phyloP scores from a whole-genome alignment of 1,284 basidiomycete genomes.

The Pascua guehoae region DNA sequence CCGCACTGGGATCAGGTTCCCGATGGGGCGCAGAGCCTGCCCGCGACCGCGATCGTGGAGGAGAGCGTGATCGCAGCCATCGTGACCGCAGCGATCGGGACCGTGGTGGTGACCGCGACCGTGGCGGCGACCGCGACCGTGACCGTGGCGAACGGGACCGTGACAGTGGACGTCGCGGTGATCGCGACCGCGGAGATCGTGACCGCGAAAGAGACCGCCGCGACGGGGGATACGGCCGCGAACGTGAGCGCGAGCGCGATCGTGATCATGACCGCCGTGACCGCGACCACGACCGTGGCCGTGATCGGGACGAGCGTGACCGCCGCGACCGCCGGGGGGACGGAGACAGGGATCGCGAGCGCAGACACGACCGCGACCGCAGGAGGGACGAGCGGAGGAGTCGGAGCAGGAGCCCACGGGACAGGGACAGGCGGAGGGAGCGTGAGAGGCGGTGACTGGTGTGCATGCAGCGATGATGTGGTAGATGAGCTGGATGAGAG shows the following conservation, averaged over 20 bases:
- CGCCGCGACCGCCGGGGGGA: neutral
- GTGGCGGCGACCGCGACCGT: neutral
- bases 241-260: slow-evolving; percentile 6
- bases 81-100: neutral
- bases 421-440: neutral
- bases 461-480: no score
- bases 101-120: slow-evolving; percentile 4
- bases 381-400: neutral
- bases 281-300: neutral
- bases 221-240: slow-evolving; percentile 1
- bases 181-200: slow-evolving; percentile 7
- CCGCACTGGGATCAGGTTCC: slow-evolving; percentile 15
- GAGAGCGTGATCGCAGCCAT: neutral
- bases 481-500: no score
- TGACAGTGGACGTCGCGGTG: slow-evolving; percentile 1
- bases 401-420: slow-evolving; percentile 6
- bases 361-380: neutral
- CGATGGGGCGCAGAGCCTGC: slow-evolving; percentile 9
- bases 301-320: neutral
- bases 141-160: slow-evolving; percentile 5
- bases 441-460: no score
- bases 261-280: slow-evolving; percentile 2
- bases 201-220: neutral
- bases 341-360: neutral
- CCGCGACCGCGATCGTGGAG: slow-evolving; percentile 4